A percentile compares a stretch with the other conserved stretches of the same genome.
phyloP scores from a whole-genome alignment of 345 rosid genomes.

The Syzygium aromaticum region DNA sequence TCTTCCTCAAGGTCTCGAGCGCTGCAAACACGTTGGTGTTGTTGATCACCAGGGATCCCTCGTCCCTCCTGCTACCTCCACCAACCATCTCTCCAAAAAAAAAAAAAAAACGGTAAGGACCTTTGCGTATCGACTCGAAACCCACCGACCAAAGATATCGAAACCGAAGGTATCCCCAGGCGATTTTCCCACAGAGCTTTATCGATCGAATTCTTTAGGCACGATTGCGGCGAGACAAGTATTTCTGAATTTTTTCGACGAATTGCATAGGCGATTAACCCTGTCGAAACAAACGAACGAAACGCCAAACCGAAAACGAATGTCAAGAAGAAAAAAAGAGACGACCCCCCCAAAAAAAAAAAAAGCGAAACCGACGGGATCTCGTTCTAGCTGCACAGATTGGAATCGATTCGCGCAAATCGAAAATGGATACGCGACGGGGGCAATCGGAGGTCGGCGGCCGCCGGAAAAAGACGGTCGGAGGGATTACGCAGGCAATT shows the following conservation, averaged over 20 bases:
- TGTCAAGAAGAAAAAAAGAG: neutral
- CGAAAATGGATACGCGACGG: neutral
- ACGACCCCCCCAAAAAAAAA: too few relatives aligned
- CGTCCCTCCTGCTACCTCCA: constrained; percentile 24
- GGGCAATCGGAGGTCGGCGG: neutral
- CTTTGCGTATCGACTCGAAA: neutral
- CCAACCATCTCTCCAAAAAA: neutral
- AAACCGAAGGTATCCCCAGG: neutral
- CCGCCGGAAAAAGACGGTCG: neutral
- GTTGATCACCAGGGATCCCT: constrained; percentile 25
- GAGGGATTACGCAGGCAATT: neutral
- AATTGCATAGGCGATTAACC: neutral
- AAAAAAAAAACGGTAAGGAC: neutral
- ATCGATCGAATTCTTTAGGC: neutral
- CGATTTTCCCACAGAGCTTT: neutral
- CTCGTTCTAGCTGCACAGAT: neutral
- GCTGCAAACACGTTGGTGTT: constrained; percentile 32
- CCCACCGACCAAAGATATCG: neutral
- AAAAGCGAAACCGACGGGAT: neutral
- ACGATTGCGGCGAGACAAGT: neutral
- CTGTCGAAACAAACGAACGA: neutral
- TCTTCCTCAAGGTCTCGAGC: constrained; percentile 26
- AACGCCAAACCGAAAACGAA: neutral
- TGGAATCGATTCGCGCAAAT: neutral
- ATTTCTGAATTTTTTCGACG: neutral